Base-by-base conservation (phyloP, 352 stramenopile genomes). In the Phytophthora boehmeriae region DNA sequence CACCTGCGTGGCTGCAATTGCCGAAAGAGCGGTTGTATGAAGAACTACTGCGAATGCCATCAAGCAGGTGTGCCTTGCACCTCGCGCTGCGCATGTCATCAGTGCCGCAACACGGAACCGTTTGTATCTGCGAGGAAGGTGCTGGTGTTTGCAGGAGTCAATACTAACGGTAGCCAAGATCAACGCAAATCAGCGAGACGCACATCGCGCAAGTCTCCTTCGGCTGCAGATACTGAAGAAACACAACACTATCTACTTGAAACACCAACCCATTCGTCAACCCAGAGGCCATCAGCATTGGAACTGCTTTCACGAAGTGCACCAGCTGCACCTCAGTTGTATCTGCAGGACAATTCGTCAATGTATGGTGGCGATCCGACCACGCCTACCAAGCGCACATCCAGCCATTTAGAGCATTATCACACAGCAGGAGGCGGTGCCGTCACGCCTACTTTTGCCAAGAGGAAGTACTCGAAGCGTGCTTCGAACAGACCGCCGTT, bases 11-110 rank as follows among this genome's bases (percentile, higher is more conserved):
- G 96, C 32, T 99, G 96, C 73, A 98, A 98, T 68, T 99, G 96
- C 72, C 82, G 95, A 0, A 98, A 98, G 68, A 98, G 84, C 48
- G 90, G 86, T 22, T 99, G 96, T 63, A 92, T 98, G 65, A 99
- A 99, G 78, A 98, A 98, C 48, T 99, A 99, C 62, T 99, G 96
- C 70, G 96, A 99, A 66, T 99, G 96, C 51, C 97, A 97, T 68
- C 92, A 98, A 67, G 93, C 93, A 32, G 87, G 82, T 30, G 85
- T 95, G 5, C 61, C 86, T 5, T 97, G 90, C 61, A 93, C 81
- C 0, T 76, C 68, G 0, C 80, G 88, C 35, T 97, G 90, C 60
- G 88, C 90, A 17, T 97, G 90, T 41, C 82, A 89, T 50, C 73
- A 87, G 69, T 92, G 81, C 46, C 76, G 71, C 35, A 92, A 92